Evolutionary conservation across 768 basidiomycete genomes (phyloP), one percentile per base, ranked within the genome.

Genomic region (Rhizopogon vesiculosus): DNA sequence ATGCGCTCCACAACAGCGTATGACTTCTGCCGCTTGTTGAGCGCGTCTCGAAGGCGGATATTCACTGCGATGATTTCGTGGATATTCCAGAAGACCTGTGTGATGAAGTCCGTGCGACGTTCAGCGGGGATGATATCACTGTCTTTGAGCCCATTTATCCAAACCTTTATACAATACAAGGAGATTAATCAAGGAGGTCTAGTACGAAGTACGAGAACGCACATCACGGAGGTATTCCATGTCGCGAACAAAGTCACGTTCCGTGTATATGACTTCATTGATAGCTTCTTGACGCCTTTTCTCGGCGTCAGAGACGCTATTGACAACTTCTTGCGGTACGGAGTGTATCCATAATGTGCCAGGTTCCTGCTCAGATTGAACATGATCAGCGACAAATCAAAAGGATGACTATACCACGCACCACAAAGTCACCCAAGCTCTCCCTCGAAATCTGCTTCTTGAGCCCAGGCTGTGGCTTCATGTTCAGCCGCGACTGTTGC

Each of bases 31-130:
- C 97, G 84, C 72, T 95, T 97, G 61, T 86, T 95, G 51, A 99
- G 79, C 6, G 91, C 87, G 66, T 99, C 97, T 3, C 93, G 86
- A n/a, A 99, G 79, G 16, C 87, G 81, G 1, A 82, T 91, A 69
- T 96, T 98, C 61, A 98, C 94, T 0, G 83, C 81, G 54, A 98
- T 87, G 62, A 99, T 94, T 60, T 97, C 94, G 61, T 87, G 83
- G 19, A 98, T 79, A 67, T 99, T 99, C 97, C 97, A 98, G 73
- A 99, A 98, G 44, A 98, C 94, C 66, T 97, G 95, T 28, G 85
- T 80, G 33, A 98, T 76, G 70, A 99, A 97, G 64, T 91, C 89
- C 19, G 85, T 85, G 18, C 91, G 83, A 46, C 91, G 81, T 0
- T 81, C 76, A 35, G 80, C 76, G 2, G 93, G 87, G 49, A 98